Evolutionary conservation across 345 rosid genomes (phyloP).

Genomic region (Salix arbutifolia): DNA sequence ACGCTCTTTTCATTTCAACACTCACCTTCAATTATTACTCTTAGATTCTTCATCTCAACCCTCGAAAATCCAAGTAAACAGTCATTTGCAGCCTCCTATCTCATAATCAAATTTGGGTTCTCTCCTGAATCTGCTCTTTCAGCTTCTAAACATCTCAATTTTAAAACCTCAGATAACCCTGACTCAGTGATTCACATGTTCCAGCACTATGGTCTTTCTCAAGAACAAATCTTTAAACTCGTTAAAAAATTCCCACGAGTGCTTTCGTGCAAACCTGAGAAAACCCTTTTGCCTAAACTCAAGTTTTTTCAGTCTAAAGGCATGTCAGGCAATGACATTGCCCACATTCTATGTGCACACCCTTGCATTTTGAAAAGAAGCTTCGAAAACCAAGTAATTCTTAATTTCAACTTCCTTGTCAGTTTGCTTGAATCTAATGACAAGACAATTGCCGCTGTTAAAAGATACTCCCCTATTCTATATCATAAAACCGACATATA

Average conservation of each 20-base stretch:
- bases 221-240: background rate
- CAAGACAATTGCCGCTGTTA: slow-evolving; percentile 4
- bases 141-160: background rate
- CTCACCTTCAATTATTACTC: too few species aligned
- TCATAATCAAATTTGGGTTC: slow-evolving; percentile 7
- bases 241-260: background rate
- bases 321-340: background rate
- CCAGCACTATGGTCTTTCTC: background rate
- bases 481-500: background rate
- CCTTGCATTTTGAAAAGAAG: background rate
- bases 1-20: too few species aligned
- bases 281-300: slow-evolving; percentile 1
- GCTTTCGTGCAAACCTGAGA: background rate
- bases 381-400: background rate
- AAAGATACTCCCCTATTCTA: slow-evolving; percentile 17
- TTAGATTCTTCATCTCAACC: background rate
- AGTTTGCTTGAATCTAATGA: slow-evolving; percentile 14
- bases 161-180: slow-evolving; percentile 1
- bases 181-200: background rate
- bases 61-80: background rate
- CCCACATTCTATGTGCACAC: background rate
- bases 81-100: slow-evolving; percentile 8
- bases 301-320: slow-evolving; percentile 1
- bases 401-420: slow-evolving; percentile 4
- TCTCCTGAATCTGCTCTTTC: slow-evolving; percentile 9